Base-by-base conservation (phyloP, 2,329 filamentous ascomycete genomes). In the Rhinocladiella similis region DNA sequence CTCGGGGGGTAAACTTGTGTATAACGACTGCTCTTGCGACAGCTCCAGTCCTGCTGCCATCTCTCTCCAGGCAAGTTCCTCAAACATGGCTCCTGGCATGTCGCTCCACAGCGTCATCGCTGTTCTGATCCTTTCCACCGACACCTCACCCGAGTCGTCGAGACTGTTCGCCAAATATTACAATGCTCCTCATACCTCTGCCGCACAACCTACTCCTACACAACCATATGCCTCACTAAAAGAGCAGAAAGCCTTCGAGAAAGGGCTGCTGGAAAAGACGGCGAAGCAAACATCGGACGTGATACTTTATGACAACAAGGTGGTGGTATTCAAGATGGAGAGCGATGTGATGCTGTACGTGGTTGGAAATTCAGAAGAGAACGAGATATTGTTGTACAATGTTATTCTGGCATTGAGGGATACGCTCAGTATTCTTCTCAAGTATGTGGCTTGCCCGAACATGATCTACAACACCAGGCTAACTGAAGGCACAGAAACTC, bases 291-390 rank as follows among this genome's bases (percentile, higher is more conserved):
- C 85, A 13, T 91, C 89, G 67, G 94, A 97, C 77, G 94, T 99
- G 68, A 95, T 99, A 66, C 85, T 99, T 54, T 97, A 97, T 77
- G 94, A 99, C 77, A 95, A 95, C 77, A 86, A 91, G 68, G 88
- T 99, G 60, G 91, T 97, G 53, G 87, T 97, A 50, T 99, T 97
- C 82, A 99, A 99, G 85, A 89, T 89, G 78, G 94, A 99, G 80
- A 91, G 90, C 66, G 94, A 99, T 73, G 89, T 97, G 55, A 97
- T 97, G 88, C 84, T 90, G 45, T 97, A 97, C 72, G 89, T 97
- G 22, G 90, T 99, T 10, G 93, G 93, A 63, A 86, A 87, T 53
- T 83, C 90, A 51, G 91, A 97, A 51, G 94, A 99, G 82, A 99
- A 97, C 74, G 94, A 99, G 78, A 89, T 99, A 53, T 80, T 99